Conservation (phyloP, 345 rosid species). For the Eucalyptus marginata region DNA sequence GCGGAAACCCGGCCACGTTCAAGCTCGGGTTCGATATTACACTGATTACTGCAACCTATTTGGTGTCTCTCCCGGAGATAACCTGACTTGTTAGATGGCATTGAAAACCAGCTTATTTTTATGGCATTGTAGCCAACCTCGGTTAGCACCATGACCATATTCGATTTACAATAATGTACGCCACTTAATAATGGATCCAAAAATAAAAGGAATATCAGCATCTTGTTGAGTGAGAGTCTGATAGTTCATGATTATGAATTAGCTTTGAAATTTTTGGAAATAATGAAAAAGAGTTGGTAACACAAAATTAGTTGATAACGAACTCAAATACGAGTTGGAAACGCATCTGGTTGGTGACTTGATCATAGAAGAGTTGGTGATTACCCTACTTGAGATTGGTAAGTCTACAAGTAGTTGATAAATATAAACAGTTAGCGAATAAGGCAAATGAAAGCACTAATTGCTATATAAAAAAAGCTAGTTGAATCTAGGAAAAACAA, state of each 20-base stretch:
- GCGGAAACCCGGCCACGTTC: constrained; percentile 15
- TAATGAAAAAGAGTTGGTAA: neutral
- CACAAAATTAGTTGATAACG: neutral
- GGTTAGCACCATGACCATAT: neutral
- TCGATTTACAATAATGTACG: neutral
- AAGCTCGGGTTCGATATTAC: constrained; percentile 15
- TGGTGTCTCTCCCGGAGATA: neutral
- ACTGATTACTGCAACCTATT: neutral
- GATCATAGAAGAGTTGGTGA: neutral
- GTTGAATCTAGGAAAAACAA: no score
- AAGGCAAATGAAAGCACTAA: no score
- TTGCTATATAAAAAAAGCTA: no score
- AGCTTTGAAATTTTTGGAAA: neutral
- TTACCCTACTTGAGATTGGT: no score
- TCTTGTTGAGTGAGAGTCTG: neutral
- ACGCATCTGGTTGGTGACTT: neutral
- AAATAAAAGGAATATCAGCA: neutral
- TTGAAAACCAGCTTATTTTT: neutral
- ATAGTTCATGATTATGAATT: neutral
- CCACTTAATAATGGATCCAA: neutral
- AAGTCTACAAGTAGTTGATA: no score
- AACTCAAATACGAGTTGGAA: neutral
- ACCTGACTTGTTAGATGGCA: neutral
- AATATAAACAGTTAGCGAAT: no score
- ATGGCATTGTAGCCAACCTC: neutral